Percentiles rank a stretch among this genome's conserved stretches.
Conservation (phyloP, 2,329 filamentous ascomycete genomes). For the Colletotrichum sp. region DNA sequence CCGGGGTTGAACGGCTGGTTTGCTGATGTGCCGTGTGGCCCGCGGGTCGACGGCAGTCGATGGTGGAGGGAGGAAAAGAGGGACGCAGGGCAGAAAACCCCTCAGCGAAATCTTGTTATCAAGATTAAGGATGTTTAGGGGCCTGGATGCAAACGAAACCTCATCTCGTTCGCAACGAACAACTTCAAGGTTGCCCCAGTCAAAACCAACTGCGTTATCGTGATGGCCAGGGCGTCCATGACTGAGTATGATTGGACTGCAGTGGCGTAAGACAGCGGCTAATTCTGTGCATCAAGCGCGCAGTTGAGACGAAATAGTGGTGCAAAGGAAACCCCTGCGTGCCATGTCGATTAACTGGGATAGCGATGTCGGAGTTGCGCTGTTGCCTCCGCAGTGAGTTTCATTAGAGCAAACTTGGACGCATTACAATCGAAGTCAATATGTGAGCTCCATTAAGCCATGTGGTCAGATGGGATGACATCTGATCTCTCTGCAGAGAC, state of each 20-base stretch:
- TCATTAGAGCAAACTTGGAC: not conserved
- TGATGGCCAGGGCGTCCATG: not conserved
- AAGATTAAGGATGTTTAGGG: slow-evolving; percentile 13
- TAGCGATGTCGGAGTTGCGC: not conserved
- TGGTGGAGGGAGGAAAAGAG: not conserved
- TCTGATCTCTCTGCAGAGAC: not conserved
- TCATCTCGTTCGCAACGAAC: slow-evolving; percentile 5
- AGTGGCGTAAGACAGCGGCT: not conserved
- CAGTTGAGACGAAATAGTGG: not conserved
- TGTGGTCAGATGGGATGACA: not conserved
- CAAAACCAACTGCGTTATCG: not conserved
- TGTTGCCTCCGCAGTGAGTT: slow-evolving; percentile 4
- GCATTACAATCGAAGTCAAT: not conserved
- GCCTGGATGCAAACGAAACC: not conserved
- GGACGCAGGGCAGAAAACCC: not conserved
- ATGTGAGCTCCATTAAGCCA: not conserved
- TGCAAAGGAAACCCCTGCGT: not conserved
- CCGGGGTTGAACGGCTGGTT: not conserved
- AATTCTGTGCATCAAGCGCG: not conserved
- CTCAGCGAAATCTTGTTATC: not conserved
- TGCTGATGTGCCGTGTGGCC: slow-evolving; percentile 7
- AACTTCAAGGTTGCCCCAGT: not conserved
- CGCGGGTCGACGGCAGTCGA: not conserved
- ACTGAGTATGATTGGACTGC: not conserved
- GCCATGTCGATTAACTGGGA: not conserved